Evolutionary conservation across 1,139 yeast species (phyloP).

Genomic region (Hanseniaspora gamundiae): DNA sequence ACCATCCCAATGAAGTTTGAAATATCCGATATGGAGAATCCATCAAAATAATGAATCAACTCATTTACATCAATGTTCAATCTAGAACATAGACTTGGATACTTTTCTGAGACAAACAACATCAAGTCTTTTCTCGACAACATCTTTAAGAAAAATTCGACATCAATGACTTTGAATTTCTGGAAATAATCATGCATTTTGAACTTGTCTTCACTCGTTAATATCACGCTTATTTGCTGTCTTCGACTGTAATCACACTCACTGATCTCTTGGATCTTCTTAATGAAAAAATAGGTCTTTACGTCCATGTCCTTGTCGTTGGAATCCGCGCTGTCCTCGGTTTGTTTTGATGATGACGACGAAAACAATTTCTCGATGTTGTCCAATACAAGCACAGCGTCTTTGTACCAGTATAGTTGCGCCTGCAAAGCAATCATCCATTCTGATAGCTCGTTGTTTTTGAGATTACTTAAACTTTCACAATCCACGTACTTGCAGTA

Average conservation of each 20-base stretch:
- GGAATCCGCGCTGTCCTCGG: background rate
- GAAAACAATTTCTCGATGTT: slow-evolving; percentile 69
- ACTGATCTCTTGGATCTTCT: background rate
- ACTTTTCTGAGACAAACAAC: background rate
- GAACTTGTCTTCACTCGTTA: slow-evolving; percentile 1
- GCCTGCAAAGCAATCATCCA: slow-evolving; percentile 38
- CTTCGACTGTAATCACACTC: background rate
- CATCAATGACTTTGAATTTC: background rate
- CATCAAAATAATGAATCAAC: background rate
- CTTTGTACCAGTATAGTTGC: slow-evolving; percentile 68
- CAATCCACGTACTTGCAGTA: slow-evolving; percentile 43
- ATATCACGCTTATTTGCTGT: background rate
- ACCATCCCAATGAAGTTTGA: background rate
- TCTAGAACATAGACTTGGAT: background rate
- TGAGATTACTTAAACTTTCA: slow-evolving; percentile 18
- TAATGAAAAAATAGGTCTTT: slow-evolving; percentile 28
- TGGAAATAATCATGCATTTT: background rate
- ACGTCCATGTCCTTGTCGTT: background rate
- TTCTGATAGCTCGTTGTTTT: background rate
- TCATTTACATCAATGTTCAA: background rate
- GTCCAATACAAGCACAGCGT: slow-evolving; percentile 64
- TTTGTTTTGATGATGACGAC: slow-evolving; percentile 51
- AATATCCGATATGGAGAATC: background rate
- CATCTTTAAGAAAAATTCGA: background rate
- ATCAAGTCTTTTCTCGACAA: background rate